phyloP scores from a whole-genome alignment of 139 green algal species.

The Picochlorum sp. region DNA sequence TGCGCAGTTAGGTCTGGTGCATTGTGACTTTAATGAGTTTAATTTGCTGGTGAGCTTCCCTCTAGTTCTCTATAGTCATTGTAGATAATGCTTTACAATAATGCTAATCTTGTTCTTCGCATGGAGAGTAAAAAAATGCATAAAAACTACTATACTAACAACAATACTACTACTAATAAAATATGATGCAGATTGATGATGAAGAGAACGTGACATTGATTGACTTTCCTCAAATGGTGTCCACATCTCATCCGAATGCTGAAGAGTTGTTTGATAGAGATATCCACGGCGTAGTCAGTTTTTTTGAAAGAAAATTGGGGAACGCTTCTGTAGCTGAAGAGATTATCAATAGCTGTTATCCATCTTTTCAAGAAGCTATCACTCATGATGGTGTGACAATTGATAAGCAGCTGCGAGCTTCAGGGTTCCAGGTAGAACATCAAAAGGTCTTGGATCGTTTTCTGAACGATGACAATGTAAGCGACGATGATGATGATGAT shows the following conservation, averaged over 20 bases:
- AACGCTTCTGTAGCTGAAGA: background rate
- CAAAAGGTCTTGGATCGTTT: constrained; percentile 29
- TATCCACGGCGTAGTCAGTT: constrained; percentile 76
- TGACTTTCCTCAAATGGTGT: constrained; percentile 98
- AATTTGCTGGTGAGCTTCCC: constrained; percentile 66
- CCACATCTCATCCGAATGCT: constrained; percentile 76
- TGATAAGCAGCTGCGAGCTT: constrained; percentile 50
- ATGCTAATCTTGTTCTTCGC: background rate
- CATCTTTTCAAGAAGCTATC: constrained; percentile 29
- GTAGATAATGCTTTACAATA: background rate
- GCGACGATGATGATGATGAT: background rate
- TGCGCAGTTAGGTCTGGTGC: constrained; percentile 73
- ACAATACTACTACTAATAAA: no score
- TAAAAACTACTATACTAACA: no score
- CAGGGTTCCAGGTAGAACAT: constrained; percentile 53
- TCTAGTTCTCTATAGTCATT: constrained; percentile 7
- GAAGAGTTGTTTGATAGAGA: constrained; percentile 89
- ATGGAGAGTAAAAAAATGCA: background rate
- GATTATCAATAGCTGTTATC: constrained; percentile 50
- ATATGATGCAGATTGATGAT: constrained; percentile 37
- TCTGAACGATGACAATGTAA: constrained; percentile 1
- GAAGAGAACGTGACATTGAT: constrained; percentile 78
- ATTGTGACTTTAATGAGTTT: constrained; percentile 99
- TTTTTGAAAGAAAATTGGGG: constrained; percentile 66
- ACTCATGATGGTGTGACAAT: constrained; percentile 39